Evolutionary conservation across 805 yeast species (phyloP), one percentile per base, ranked within the genome.

Genomic region (Saccharomycopsis sp.): DNA sequence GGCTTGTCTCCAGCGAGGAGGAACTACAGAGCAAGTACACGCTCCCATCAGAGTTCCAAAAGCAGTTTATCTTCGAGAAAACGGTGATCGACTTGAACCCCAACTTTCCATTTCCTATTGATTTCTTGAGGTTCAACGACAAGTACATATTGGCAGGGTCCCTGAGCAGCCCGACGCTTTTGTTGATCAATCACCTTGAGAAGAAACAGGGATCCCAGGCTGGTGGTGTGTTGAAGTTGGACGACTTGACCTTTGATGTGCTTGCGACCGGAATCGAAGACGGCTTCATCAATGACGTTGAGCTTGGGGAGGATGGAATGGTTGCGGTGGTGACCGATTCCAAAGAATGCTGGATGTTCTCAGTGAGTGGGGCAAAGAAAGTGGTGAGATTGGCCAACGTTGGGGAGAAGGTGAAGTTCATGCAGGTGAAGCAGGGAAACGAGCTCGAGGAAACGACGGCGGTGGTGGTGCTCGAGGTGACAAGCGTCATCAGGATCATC

Each of bases 401-500:
- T 5, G 13, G 21, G 9, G 23, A 20, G 12, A 20, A 23, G n/a
- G 41, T 30, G 8, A 36, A 32, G 23, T 31, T 41, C 3, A n/a
- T 38, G 15, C 27, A 25, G 27, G 12, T 10, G 12, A 9, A 25
- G 12, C n/a, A 9, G 9, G n/a, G n/a, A 25, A n/a, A 25, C 27
- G n/a, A n/a, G n/a, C n/a, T n/a, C n/a, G n/a, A n/a, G n/a, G n/a
- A n/a, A n/a, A n/a, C n/a, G n/a, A n/a, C n/a, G n/a, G 9, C 9
- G 9, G n/a, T 25, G 16, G 18, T 26, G 8, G 42, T 36, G 17
- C 15, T 62, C 12, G 68, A 62, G 23, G 51, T 56, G 15, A 59
- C 58, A 5, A 55, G 53, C 26, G 43, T 47, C n/a, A 46, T 63
- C 3, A 54, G 56, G 25, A 49, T 63, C 1, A 43, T 55, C 29